Evolutionary conservation across 805 yeast genomes (phyloP), one percentile per base, ranked within the genome.

Genomic region (Zygoascus flipseniorum): DNA sequence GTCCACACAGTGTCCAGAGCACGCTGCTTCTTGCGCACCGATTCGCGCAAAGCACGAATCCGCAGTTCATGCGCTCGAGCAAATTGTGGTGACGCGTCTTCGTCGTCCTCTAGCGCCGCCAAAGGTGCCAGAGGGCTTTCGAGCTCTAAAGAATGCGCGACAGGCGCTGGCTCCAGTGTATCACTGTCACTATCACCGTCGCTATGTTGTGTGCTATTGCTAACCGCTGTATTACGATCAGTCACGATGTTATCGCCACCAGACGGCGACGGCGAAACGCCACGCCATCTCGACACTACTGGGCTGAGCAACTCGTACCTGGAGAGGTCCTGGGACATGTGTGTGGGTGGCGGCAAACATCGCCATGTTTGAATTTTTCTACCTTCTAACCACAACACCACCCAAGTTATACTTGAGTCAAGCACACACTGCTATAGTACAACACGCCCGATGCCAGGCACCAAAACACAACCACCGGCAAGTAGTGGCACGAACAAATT

Each of bases 131-230:
- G 26, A 5, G 44, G 44, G 16, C 26, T 18, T 10, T 42, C 44
- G 6, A 42, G 20, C 32, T 45, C 48, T n/a, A 45, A 10, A 13
- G 35, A 23, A 6, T 20, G 18, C 14, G 48, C 48, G 16, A 26
- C 18, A 26, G 48, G 48, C 18, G 48, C 37, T 10, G 48, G 48
- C 10, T 45, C 48, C 35, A 45, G 48, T 4, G 35, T 26, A n/a
- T 45, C 48, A 19, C 26, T 18, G 16, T 42, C 44, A 35, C 39
- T 35, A 13, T 23, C 28, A 23, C 28, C 28, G 6, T 23, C 28
- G 28, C 28, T 23, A 23, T 23, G 28, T 23, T 23, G 28, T 23
- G 6, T 23, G 28, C 6, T 6, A 23, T 6, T 6, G 28, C 3
- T 6, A 6, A 6, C 28, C 28, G 28, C 28, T 23, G 28, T 23